A percentile compares a stretch with the other conserved stretches of the same genome.
Evolutionary conservation across 1,139 yeast species (phyloP).

Genomic region (Taphrina communis): DNA sequence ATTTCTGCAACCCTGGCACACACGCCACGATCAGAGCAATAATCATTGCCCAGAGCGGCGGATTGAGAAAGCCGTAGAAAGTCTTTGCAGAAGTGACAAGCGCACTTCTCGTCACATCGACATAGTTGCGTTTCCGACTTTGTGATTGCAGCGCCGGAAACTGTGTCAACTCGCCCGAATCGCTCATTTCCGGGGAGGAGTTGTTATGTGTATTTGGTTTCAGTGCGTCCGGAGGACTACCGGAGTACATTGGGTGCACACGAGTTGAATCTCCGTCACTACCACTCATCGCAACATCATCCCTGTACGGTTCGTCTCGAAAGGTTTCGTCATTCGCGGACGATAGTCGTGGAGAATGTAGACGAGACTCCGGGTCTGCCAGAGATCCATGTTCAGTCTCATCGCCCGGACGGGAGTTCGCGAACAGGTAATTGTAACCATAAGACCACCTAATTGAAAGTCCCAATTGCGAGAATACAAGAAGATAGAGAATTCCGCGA

Average conservation of each 20-base stretch:
- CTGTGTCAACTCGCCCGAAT: conserved; percentile 36
- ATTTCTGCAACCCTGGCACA: conserved; percentile 68
- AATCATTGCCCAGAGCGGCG: conserved; percentile 93
- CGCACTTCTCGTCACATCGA: not conserved
- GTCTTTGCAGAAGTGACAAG: conserved; percentile 7
- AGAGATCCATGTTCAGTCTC: conserved; percentile 34
- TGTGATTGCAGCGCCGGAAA: conserved; percentile 33
- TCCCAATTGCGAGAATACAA: conserved; percentile 84
- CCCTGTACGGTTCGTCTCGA: conserved; percentile 23
- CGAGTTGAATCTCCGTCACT: conserved; percentile 4
- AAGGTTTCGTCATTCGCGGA: not conserved
- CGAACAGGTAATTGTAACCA: conserved; percentile 78
- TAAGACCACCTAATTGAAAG: conserved; percentile 87
- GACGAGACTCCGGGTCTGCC: conserved; percentile 25
- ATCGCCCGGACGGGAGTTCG: conserved; percentile 41
- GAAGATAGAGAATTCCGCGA: conserved; percentile 75
- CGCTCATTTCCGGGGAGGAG: conserved; percentile 1
- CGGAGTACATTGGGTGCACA: conserved; percentile 4
- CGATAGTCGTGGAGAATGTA: conserved; percentile 6
- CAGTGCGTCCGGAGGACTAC: not conserved
- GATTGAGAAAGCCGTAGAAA: conserved; percentile 71
- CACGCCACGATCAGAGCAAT: conserved; percentile 83
- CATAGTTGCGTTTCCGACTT: conserved; percentile 9
- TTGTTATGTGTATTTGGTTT: not conserved
- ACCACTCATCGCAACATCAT: not conserved